Conservation (phyloP, 345 rosid species). For the Abelmoschus esculentus region DNA sequence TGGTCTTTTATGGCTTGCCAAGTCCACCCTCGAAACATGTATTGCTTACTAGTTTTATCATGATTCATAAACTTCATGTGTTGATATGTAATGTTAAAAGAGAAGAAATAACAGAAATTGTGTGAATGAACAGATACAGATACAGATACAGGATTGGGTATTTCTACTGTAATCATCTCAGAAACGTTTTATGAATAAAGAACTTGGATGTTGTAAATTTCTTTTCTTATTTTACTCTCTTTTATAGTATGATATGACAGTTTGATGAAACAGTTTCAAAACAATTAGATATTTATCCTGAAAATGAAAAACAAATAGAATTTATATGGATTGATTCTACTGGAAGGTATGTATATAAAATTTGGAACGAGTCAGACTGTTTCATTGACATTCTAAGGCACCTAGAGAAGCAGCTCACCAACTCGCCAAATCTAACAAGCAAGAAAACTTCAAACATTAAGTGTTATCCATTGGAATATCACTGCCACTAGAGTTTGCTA, state of each 20-base stretch:
- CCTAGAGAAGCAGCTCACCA: neutral
- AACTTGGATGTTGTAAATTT: neutral
- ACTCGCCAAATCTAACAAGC: slow-evolving; percentile 13
- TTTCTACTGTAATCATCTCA: neutral
- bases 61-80: neutral
- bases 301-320: neutral
- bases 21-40: slow-evolving; percentile 59
- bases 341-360: neutral
- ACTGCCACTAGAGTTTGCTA: slow-evolving; percentile 36
- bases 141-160: neutral
- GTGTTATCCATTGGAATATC: slow-evolving; percentile 70
- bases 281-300: neutral
- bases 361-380: slow-evolving; percentile 7
- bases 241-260: neutral
- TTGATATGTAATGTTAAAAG: neutral
- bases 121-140: neutral
- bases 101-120: neutral
- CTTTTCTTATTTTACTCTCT: neutral
- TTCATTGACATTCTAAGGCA: slow-evolving; percentile 10
- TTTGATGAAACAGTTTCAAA: neutral
- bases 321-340: neutral
- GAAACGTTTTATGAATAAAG: neutral
- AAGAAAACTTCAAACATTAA: slow-evolving; percentile 19
- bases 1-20: slow-evolving; percentile 89
- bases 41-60: slow-evolving; percentile 25